Percentiles rank a stretch among this genome's conserved stretches.
Evolutionary conservation across 1,284 basidiomycete species (phyloP).

Genomic region (Fomitopsis schrenkii): DNA sequence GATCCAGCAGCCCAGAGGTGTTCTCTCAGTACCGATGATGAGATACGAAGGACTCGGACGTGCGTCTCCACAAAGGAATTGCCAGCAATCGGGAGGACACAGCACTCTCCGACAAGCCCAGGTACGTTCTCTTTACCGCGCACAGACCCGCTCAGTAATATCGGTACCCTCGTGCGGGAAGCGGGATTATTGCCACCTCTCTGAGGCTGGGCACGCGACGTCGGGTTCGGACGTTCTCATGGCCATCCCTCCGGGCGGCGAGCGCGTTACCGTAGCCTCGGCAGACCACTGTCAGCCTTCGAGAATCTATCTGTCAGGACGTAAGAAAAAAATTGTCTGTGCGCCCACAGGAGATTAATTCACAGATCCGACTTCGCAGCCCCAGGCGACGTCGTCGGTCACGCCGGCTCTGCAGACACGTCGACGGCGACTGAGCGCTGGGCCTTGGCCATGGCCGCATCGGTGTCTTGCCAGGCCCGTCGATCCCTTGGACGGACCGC

Average conservation of each 20-base stretch:
- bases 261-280: background rate
- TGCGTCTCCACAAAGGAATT: background rate
- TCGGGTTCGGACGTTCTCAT: background rate
- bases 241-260: background rate
- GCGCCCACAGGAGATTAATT: background rate
- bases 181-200: background rate
- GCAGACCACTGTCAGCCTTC: background rate
- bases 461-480: background rate
- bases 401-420: background rate
- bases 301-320: background rate
- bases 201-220: background rate
- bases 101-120: background rate
- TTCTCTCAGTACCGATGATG: background rate
- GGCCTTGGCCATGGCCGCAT: too few species aligned
- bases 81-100: background rate
- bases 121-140: background rate
- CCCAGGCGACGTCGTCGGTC: background rate
- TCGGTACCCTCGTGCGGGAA: background rate
- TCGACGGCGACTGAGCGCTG: background rate
- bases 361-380: background rate
- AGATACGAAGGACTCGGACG: background rate
- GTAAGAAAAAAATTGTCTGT: background rate
- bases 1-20: background rate
- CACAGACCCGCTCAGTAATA: background rate
- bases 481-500: background rate